Base-by-base conservation (phyloP, 2,329 filamentous ascomycete species). In the Alternaria brassicae region DNA sequence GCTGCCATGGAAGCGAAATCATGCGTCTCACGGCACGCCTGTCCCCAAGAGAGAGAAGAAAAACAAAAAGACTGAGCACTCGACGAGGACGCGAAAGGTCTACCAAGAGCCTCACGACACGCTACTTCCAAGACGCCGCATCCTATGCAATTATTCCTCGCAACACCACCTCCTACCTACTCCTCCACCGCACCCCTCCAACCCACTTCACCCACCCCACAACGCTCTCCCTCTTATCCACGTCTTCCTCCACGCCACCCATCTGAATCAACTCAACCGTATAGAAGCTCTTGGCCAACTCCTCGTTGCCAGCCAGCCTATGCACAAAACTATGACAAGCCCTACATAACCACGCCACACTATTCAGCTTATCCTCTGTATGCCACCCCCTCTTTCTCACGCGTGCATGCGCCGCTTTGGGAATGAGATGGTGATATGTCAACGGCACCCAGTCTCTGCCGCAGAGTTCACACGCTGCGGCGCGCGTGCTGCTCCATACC, bases 301-400 rank as follows among this genome's bases (percentile, higher is more conserved):
- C 91, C 82, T 96, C 92, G 72, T 95, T 92, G 4, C 80, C 83
- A 32, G 87, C 89, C 72, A 93, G 86, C 37, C 86, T 81, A 80
- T 96, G 92, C 74, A 96, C 91, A 73, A 92, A 93, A 40, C 85
- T 86, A 80, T 96, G 92, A 71, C 92, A 96, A 2, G 91, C 90
- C 49, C 91, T 83, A 77, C 92, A 96, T 66, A 96, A 78, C 92
- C 92, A 96, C 12, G 92, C 92, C 19, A 95, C 92, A 72, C 88
- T 92, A 70, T 91, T 87, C 76, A 96, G 75, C 78, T 88, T 86
- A 75, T 91, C 90, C 62, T 88, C 86, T 3, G 85, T 84, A 80
- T 93, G 91, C 92, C 92, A 96, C 1, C 89, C 90, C 40, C 91
- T 82, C 81, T 91, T 92, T 37, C 92, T 75, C 3, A 86, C 91